Base-by-base conservation (phyloP, 1,139 yeast species). In the Suhomyces panamericanus region DNA sequence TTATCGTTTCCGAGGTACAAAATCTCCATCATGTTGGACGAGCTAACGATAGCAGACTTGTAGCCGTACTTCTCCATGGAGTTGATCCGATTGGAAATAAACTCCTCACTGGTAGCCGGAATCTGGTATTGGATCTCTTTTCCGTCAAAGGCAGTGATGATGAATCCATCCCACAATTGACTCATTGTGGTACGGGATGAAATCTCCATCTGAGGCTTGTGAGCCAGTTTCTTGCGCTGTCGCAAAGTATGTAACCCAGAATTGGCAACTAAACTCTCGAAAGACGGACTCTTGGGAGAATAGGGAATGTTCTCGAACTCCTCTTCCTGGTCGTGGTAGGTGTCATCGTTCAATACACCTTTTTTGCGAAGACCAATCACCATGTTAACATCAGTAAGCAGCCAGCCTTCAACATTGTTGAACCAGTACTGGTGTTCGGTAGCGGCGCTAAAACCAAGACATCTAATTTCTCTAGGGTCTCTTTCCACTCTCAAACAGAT, bases 401-500 rank as follows among this genome's bases (percentile, higher is more conserved):
- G 84, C 96, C 96, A 88, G 16, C 83, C 81, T 55, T 83, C 87
- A 10, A 87, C 81, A 47, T 78, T 67, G 35, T 77, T 74, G 43
- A 80, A 72, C 83, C 88, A 84, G 61, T 81, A 80, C 51, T 81
- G 86, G 44, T 80, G 80, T 56, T 88, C 96, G 16, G 77, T 73
- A 2, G 83, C 89, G 0, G 86, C 81, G 49, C 82, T 87, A 58
- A 88, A 86, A 34, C 96, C 96, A 35, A 85, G 73, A 66, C 96
- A 89, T 68, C 96, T 78, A 35, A 88, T 87, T 67, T 89, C 96
- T 58, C 96, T 76, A 1, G 93, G 89, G 65, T 89, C 96, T 76
- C 96, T 84, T 64, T 89, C 96, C 32, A 87, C 95, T 65, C 96
- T 80, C 44, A 88, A 67, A 64, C 96, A 89, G 39, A 89, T 89